Conservation (phyloP, 1,284 basidiomycete genomes). For the Cutaneotrichosporon mucoides region DNA sequence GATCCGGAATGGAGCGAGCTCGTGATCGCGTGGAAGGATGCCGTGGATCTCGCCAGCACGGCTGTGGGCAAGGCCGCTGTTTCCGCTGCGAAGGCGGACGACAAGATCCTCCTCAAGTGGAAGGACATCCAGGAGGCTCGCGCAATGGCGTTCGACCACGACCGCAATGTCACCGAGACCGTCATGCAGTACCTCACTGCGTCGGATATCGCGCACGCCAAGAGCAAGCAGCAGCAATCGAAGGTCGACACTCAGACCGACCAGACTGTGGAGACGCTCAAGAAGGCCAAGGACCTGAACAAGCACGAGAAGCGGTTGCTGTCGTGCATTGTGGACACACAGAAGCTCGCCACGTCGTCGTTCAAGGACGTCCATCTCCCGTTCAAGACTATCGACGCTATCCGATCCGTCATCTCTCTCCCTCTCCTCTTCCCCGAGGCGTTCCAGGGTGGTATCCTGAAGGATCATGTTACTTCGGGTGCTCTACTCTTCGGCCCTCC, state of each 20-base stretch:
- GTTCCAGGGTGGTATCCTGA: constrained; percentile 85
- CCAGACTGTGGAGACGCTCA: constrained; percentile 68
- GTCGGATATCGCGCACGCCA: constrained; percentile 7
- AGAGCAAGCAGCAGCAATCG: constrained; percentile 14
- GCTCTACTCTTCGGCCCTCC: constrained; percentile 84
- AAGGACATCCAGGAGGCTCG: constrained; percentile 27
- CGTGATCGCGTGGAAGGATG: constrained; percentile 29
- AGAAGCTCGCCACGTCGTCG: constrained; percentile 61
- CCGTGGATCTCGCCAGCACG: constrained; percentile 28
- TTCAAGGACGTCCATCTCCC: constrained; percentile 86
- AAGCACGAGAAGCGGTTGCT: constrained; percentile 71
- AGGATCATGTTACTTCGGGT: constrained; percentile 81
- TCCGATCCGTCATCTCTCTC: constrained; percentile 84
- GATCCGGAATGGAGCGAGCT: constrained; percentile 24
- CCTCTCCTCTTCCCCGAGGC: constrained; percentile 85
- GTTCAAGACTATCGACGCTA: constrained; percentile 75
- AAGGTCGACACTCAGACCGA: constrained; percentile 47
- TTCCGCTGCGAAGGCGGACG: constrained; percentile 1
- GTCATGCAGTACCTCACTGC: constrained; percentile 21
- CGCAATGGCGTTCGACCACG: constrained; percentile 13
- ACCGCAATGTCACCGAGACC: constrained; percentile 13
- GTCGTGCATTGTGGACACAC: constrained; percentile 75
- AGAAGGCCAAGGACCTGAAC: constrained; percentile 67
- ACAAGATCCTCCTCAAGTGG: constrained; percentile 24
- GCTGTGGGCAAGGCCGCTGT: constrained; percentile 18